Evolutionary conservation across 805 yeast species (phyloP), one percentile per base, ranked within the genome.

Genomic region (Cephaloascus albidus): DNA sequence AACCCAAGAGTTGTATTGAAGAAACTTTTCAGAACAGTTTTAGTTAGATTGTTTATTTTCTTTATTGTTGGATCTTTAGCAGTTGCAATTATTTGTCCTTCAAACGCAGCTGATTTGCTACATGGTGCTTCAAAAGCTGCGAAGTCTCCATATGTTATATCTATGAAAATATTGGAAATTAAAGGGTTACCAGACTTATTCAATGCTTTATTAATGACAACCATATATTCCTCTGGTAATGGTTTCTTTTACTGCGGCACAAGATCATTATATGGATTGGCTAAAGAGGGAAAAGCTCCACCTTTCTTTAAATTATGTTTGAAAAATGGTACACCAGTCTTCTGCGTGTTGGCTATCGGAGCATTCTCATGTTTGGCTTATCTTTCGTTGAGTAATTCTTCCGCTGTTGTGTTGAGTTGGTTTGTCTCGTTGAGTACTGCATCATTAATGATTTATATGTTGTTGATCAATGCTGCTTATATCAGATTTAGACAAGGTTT

Each of bases 141-240:
- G 3, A 31, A 16, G 14, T 78, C 88, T 16, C 93, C 95, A 1
- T 85, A 81, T 51, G 93, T 85, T 38, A 76, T 87, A 49, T 90
- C 90, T 2, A 86, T 87, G 87, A 60, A 63, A 40, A 70, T 68
- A 40, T 61, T 85, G 51, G 72, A 75, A 1, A 81, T 87, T 39
- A 73, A 65, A 27, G 80, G 73, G 0, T 64, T 86, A 36, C 94
- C 94, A 26, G 75, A 81, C 51, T 70, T 87, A 43, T 87, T 88
- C 41, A 88, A 88, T 58, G 94, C 76, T 1, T 74, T 85, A 23
- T 70, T 87, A 40, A 67, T 87, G 40, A 68, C 85, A 4, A 74
- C 93, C 1, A 83, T 89, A 0, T 81, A 85, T 47, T 79, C 88
- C 28, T 88, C 95, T 2, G 95, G 95, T 39, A 85, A 85, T 55